Conservation (phyloP, 2,329 filamentous ascomycete genomes). For the Alternaria postmessia region DNA sequence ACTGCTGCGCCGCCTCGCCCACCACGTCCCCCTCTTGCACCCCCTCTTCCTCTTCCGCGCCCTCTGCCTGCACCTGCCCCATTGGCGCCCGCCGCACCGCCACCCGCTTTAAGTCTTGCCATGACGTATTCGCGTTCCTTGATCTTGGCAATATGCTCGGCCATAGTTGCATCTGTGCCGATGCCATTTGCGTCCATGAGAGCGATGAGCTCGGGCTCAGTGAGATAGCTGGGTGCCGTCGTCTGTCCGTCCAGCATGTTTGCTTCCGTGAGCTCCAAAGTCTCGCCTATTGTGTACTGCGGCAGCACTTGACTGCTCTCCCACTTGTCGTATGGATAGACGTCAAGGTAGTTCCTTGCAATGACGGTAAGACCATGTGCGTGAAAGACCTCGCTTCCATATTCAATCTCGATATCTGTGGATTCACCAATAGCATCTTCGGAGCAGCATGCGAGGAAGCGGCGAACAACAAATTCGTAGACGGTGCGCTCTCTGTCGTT, state of each 20-base stretch:
- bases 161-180: slow-evolving; percentile 98
- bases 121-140: slow-evolving; percentile 88
- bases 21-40: slow-evolving; percentile 47
- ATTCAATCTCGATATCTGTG: slow-evolving; percentile 84
- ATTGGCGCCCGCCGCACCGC: slow-evolving; percentile 37
- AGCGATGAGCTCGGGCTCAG: slow-evolving; percentile 92
- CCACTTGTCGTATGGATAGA: slow-evolving; percentile 97
- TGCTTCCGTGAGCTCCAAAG: slow-evolving; percentile 86
- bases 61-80: slow-evolving; percentile 53
- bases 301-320: slow-evolving; percentile 85
- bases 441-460: slow-evolving; percentile 94
- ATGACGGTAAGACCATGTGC: slow-evolving; percentile 85
- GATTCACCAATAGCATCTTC: slow-evolving; percentile 88
- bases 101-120: slow-evolving; percentile 61
- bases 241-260: slow-evolving; percentile 93
- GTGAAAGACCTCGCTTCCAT: slow-evolving; percentile 82
- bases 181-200: slow-evolving; percentile 99
- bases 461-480: slow-evolving; percentile 90
- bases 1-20: slow-evolving; percentile 56
- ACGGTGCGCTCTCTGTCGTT: slow-evolving; percentile 74
- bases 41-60: slow-evolving; percentile 53
- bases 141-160: slow-evolving; percentile 96
- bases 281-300: slow-evolving; percentile 78
- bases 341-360: slow-evolving; percentile 90
- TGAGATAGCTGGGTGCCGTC: slow-evolving; percentile 81